Base-by-base conservation (phyloP, 768 basidiomycete species). In the Macrocybe gigantea region DNA sequence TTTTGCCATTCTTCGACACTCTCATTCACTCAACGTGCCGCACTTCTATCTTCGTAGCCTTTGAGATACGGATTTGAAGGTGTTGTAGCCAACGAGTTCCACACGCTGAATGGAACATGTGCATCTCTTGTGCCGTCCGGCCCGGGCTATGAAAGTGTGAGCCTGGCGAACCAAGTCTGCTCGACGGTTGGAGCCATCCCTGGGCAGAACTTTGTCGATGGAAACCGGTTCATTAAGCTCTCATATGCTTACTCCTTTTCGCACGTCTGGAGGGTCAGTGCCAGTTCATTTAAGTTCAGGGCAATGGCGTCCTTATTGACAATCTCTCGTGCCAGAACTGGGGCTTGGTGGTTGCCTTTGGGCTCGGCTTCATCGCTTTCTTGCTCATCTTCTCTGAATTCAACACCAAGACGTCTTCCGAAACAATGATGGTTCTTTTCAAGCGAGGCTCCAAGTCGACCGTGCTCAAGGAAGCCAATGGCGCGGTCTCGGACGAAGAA, bases 1-100 rank as follows among this genome's bases (percentile, higher is more conserved):
- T 13, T 1, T 35, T 15, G 46, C 38, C 38, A 6, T 10, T 38
- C 14, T 12, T 44, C 32, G 5, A 12, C 33, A 9, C 30, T 35
- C 6, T 15, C 45, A 49, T 44, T 29, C 38, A 4, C 44, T 38
- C 46, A 45, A 6, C 35, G 45, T 48, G n/a, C n/a, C 61, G 43
- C 53, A 13, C 15, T 41, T 39, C 15, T 56, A 31, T 55, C 45
- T 61, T 60, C 61, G 56, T 50, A 83, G 82, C 74, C 91, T 46
- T 51, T 89, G 34, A 75, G 69, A 2, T 92, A 82, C 58, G 83
- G 78, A 0, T 93, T 93, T 60, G 86, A 91, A 51, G 72, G 76
- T 0, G 62, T 93, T 37, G 72, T 94, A 60, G 72, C 78, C 14
- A 94, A 93, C 64, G 90, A 95, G 62, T 93, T 93, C 66, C 80